Base-by-base conservation (phyloP, 1,284 basidiomycete genomes). In the Thecaphora thlaspeos region DNA sequence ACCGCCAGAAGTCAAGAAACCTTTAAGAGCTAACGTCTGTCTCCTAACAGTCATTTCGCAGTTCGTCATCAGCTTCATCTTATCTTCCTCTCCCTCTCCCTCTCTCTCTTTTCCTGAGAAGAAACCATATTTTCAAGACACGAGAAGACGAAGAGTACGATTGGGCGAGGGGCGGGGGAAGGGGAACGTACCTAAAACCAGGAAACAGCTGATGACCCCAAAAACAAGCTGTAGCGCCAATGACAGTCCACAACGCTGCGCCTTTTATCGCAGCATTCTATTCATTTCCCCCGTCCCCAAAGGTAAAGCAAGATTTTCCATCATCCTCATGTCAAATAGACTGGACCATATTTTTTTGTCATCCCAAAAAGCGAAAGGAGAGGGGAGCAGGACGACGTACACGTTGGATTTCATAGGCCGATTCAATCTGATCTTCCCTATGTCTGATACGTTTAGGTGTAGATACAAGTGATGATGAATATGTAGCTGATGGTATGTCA, bases 21-120 rank as follows among this genome's bases (percentile, higher is more conserved):
- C 68, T 48, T 73, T 73, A 11, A 71, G 48, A 1, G 71, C 71
- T n/a, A 73, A 61, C 0, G 71, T 73, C 32, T 73, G 71, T 4
- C n/a, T n/a, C n/a, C n/a, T n/a, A n/a, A n/a, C n/a, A n/a, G n/a
- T n/a, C n/a, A n/a, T n/a, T n/a, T n/a, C n/a, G n/a, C n/a, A n/a
- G n/a, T n/a, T n/a, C n/a, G n/a, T n/a, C n/a, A n/a, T n/a, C n/a
- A n/a, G n/a, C n/a, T n/a, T n/a, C n/a, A n/a, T n/a, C n/a, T n/a
- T n/a, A n/a, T n/a, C n/a, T n/a, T n/a, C n/a, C n/a, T n/a, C n/a
- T n/a, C n/a, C n/a, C n/a, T n/a, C n/a, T n/a, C n/a, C 57, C 42
- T 12, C 42, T 41, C 11, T 30, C 8, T 30, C 28, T 7, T 30
- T 8, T 7, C 28, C 8, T 8, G 28, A 14, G 14, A 30, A 7